Evolutionary conservation across 2,329 filamentous ascomycete genomes (phyloP).

Genomic region (Alternaria angustiovoidea): DNA sequence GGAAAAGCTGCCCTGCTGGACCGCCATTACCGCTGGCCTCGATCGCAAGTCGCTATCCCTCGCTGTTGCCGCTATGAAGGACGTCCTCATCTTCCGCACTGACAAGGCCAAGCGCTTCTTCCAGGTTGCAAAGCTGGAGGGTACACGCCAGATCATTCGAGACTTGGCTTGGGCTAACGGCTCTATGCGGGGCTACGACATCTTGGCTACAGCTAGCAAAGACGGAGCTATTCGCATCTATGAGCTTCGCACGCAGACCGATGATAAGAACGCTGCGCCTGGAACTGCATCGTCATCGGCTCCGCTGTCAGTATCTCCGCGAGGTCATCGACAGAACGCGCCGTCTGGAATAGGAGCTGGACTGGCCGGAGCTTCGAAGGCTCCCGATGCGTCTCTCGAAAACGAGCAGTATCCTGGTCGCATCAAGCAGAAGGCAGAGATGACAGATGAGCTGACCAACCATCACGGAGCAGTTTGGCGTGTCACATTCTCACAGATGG

Average conservation of each 20-base stretch:
- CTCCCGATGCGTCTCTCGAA: conserved; percentile 59
- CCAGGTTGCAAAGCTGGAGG: conserved; percentile 76
- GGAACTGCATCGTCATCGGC: conserved; percentile 28
- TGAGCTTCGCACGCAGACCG: conserved; percentile 69
- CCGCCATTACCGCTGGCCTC: conserved; percentile 80
- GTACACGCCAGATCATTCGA: conserved; percentile 79
- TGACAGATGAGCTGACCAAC: conserved; percentile 72
- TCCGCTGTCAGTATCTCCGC: conserved; percentile 34
- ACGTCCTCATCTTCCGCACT: conserved; percentile 84
- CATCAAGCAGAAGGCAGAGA: conserved; percentile 68
- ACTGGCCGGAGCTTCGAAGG: conserved; percentile 55
- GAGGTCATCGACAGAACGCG: conserved; percentile 40
- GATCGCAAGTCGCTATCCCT: conserved; percentile 79
- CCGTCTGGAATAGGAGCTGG: conserved; percentile 64
- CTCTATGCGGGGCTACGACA: conserved; percentile 87
- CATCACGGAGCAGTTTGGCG: conserved; percentile 78
- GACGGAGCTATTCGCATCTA: conserved; percentile 93
- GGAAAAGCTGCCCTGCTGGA: conserved; percentile 81
- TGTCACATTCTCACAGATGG: conserved; percentile 68
- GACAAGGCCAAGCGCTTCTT: conserved; percentile 81
- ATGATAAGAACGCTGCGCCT: conserved; percentile 51
- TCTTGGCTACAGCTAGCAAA: conserved; percentile 90
- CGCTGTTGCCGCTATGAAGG: conserved; percentile 85
- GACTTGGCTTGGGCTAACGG: conserved; percentile 94
- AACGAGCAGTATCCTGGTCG: conserved; percentile 69